A percentile compares a stretch with the other conserved stretches of the same genome.
Evolutionary conservation across 2,329 filamentous ascomycete genomes (phyloP).

Genomic region (Verticillium zaregamsianum): DNA sequence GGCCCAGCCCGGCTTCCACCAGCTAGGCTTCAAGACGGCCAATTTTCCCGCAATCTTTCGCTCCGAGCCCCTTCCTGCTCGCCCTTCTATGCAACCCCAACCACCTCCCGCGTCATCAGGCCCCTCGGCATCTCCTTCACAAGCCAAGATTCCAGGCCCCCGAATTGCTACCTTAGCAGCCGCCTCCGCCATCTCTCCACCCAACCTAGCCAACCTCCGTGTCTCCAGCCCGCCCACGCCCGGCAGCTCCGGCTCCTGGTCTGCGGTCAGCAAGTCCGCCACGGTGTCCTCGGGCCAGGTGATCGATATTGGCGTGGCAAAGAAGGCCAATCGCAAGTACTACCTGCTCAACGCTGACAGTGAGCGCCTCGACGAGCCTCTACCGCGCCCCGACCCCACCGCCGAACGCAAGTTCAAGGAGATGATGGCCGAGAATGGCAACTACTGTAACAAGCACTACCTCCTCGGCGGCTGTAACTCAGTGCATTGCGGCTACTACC

Average conservation of each 20-base stretch:
- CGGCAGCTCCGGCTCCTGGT: constrained; percentile 14
- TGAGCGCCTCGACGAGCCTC: constrained; percentile 24
- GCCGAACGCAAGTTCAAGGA: constrained; percentile 16
- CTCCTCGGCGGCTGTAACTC: constrained; percentile 14
- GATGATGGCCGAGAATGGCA: constrained; percentile 9
- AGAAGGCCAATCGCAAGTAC: constrained; percentile 16
- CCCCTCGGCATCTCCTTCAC: background rate
- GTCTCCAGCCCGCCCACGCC: background rate
- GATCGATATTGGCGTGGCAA: constrained; percentile 22
- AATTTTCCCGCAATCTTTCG: constrained; percentile 24
- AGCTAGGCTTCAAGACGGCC: constrained; percentile 21
- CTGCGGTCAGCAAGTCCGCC: constrained; percentile 12
- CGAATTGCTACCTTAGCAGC: background rate
- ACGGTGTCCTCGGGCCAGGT: constrained; percentile 5
- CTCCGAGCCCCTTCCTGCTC: constrained; percentile 18
- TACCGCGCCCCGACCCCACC: constrained; percentile 16
- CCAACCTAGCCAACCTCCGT: background rate
- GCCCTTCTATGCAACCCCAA: constrained; percentile 1
- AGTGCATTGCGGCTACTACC: constrained; percentile 14
- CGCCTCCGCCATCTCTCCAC: background rate
- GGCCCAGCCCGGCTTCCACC: constrained; percentile 23
- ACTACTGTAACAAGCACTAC: constrained; percentile 18
- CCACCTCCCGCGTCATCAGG: background rate
- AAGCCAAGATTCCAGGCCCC: background rate
- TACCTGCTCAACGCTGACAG: constrained; percentile 23